These are phyloP conservation scores for Graphium sp. DNA, from an alignment of 2,329 filamentous ascomycete species.

Conservation along the genomic window DNA sequence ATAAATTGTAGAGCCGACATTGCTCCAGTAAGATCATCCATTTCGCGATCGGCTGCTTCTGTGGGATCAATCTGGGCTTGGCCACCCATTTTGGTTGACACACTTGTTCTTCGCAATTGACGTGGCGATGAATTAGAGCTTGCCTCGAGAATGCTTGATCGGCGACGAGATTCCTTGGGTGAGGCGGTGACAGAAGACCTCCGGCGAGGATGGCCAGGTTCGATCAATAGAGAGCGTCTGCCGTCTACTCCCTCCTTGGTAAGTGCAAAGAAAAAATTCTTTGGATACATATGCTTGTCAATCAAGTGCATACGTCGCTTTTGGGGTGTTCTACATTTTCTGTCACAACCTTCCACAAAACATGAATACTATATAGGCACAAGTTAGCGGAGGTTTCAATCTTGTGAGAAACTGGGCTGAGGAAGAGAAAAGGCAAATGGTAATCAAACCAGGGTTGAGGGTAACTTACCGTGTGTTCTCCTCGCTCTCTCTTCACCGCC, in stretches of 20 bases:
- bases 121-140: slow-evolving; percentile 1
- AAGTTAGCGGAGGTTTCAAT: slow-evolving; percentile 6
- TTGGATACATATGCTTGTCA: slow-evolving; percentile 86
- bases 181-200: slow-evolving; percentile 24
- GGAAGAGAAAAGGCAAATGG: neutral
- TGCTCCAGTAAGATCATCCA: slow-evolving; percentile 46
- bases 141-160: slow-evolving; percentile 14
- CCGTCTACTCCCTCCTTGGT: slow-evolving; percentile 83
- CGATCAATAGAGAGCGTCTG: slow-evolving; percentile 58
- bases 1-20: slow-evolving; percentile 61
- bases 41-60: slow-evolving; percentile 25
- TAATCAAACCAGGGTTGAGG: neutral
- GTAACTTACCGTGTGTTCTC: slow-evolving; percentile 64
- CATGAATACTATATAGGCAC: slow-evolving; percentile 50
- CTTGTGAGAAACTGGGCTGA: neutral
- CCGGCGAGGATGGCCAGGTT: slow-evolving; percentile 29
- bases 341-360: slow-evolving; percentile 77
- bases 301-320: slow-evolving; percentile 81
- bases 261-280: slow-evolving; percentile 74
- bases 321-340: slow-evolving; percentile 65
- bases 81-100: too few species aligned
- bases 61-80: too few species aligned
- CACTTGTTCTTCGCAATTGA: neutral
- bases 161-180: slow-evolving; percentile 15
- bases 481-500: slow-evolving; percentile 54